Evolutionary conservation across 2,329 filamentous ascomycete species (phyloP), one percentile per base, ranked within the genome.

Genomic region (Aureobasidium pullulans): DNA sequence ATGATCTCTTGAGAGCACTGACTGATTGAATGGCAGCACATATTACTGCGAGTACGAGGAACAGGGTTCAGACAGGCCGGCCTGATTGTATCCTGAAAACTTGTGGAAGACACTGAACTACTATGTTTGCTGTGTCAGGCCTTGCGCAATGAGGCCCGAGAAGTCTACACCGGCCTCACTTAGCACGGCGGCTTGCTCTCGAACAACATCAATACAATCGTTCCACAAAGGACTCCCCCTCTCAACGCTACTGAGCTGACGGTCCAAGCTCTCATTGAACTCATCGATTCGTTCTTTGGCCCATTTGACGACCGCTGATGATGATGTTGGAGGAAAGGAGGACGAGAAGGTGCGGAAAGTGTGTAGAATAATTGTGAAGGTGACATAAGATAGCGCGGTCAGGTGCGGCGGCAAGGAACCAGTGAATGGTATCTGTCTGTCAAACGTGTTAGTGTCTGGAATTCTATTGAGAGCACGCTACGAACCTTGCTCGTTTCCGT

Each of bases 241-340:
- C 62, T 95, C 87, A 2, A 94, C 88, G 69, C 89, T 91, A 74
- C 90, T 95, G 62, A 99, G 77, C 74, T 97, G 94, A 61, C 93
- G 81, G 37, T 82, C 84, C 39, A 99, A 78, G 53, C 94, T 85
- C 47, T 80, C 81, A 68, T 96, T 97, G 78, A 97, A 97, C 1
- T 85, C 85, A 66, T 96, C 92, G 1, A 97, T 85, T 70, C 96
- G 86, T 66, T 94, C 88, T 73, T 96, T 97, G n/a, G 91, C 92
- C 94, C 94, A 99, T 70, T 93, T 95, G 67, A 99, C 93, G 67
- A 91, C 96, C 0, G 92, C 91, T 68, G 90, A 96, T 82, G 94
- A 95, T 13, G 85, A 80, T 29, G 89, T 82, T 10, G 91, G 87
- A 70, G 97, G 97, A 71, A 90, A 96, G 2, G 65, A 65, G 7